Evolutionary conservation across 2,329 filamentous ascomycete genomes (phyloP).

Genomic region (Nothophaeocryptopus gaeumannii): DNA sequence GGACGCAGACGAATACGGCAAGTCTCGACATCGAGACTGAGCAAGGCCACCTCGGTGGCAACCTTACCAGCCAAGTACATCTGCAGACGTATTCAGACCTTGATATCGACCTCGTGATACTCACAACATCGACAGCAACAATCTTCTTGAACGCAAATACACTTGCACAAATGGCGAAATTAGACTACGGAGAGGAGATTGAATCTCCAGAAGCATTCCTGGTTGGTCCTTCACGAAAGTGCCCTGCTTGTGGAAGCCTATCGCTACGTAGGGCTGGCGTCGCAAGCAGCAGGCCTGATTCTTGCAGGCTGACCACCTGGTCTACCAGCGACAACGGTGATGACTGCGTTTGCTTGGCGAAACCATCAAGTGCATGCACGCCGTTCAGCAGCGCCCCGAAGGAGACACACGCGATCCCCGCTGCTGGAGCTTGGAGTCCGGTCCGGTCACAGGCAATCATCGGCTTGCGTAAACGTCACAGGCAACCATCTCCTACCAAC

Average conservation of each 20-base stretch:
- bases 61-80: conserved; percentile 19
- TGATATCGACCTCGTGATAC: conserved; percentile 25
- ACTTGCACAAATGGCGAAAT: conserved; percentile 15
- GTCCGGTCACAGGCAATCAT: conserved; percentile 25
- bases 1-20: conserved; percentile 14
- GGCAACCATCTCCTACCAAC: conserved; percentile 13
- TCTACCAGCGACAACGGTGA: conserved; percentile 27
- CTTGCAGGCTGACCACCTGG: conserved; percentile 24
- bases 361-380: conserved; percentile 13
- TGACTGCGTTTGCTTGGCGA: conserved; percentile 29
- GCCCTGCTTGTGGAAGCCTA: conserved; percentile 51
- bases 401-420: conserved; percentile 11
- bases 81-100: conserved; percentile 24
- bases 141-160: conserved; percentile 25
- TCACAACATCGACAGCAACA: conserved; percentile 14
- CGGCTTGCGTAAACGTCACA: conserved; percentile 25
- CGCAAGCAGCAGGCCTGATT: conserved; percentile 46
- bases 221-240: conserved; percentile 40
- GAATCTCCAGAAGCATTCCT: conserved; percentile 14
- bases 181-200: conserved; percentile 15
- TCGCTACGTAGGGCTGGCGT: conserved; percentile 63
- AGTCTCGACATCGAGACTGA: conserved; percentile 15
- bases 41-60: conserved; percentile 8
- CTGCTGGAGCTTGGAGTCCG: conserved; percentile 23
- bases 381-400: conserved; percentile 12